Percentiles rank a stretch among this genome's conserved stretches.
Evolutionary conservation across 179 eudicot species (phyloP).

Genomic region (Amaranthus tricolor): DNA sequence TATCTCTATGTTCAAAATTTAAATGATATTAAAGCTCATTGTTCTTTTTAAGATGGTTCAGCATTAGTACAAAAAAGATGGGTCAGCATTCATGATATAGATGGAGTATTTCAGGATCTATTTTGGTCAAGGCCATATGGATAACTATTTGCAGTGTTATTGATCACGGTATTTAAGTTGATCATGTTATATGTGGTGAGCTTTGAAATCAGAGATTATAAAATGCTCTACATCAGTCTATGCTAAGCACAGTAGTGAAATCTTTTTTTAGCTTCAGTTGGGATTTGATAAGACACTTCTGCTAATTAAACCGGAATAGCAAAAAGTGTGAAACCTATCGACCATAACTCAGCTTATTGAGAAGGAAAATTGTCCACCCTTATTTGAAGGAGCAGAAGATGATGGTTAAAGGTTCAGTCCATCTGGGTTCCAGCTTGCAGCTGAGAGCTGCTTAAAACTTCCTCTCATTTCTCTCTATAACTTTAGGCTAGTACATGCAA

Average conservation of each 20-base stretch:
- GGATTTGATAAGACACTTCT: constrained; percentile 29
- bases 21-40: too few species aligned
- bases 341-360: constrained; percentile 53
- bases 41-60: too few species aligned
- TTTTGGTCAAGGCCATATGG: neutral
- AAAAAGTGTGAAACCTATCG: constrained; percentile 49
- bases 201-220: neutral
- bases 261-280: constrained; percentile 7
- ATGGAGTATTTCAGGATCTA: neutral
- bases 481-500: too few species aligned
- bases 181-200: constrained; percentile 6
- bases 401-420: constrained; percentile 44
- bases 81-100: too few species aligned
- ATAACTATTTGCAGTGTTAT: too few species aligned
- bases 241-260: constrained; percentile 5
- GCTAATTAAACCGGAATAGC: constrained; percentile 55
- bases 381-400: constrained; percentile 60
- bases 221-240: neutral
- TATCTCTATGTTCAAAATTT: too few species aligned
- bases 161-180: constrained; percentile 4
- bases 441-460: constrained; percentile 54
- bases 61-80: too few species aligned
- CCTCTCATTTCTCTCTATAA: constrained; percentile 17
- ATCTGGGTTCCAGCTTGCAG: constrained; percentile 51
- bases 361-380: constrained; percentile 55